A percentile compares a stretch with the other conserved stretches of the same genome.
Evolutionary conservation across 352 stramenopile species (phyloP).

Genomic region (Thalassiosira livingstoniorum): DNA sequence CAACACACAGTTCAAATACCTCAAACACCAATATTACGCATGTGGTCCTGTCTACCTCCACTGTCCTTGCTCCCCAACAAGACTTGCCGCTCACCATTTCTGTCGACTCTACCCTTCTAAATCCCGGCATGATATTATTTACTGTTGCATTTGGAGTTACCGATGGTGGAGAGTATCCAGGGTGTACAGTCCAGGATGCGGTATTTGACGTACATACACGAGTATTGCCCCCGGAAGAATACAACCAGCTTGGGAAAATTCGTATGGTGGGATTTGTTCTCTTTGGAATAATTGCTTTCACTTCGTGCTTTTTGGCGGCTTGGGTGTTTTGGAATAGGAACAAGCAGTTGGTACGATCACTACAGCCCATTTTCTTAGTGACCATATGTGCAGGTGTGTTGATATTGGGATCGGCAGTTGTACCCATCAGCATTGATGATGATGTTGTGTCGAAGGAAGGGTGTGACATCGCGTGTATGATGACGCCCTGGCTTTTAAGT

Average conservation of each 20-base stretch:
- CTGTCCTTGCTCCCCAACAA: too few species aligned
- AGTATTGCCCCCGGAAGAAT: constrained; percentile 12
- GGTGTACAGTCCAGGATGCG: too few species aligned
- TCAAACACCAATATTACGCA: too few species aligned
- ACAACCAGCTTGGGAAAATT: constrained; percentile 40
- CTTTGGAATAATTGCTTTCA: constrained; percentile 29
- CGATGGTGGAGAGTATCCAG: too few species aligned
- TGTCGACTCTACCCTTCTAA: too few species aligned
- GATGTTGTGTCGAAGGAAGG: constrained; percentile 9
- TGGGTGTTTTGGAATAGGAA: constrained; percentile 50
- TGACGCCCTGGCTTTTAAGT: constrained; percentile 49
- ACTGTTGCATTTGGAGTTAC: too few species aligned
- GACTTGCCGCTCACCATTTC: too few species aligned
- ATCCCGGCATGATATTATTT: too few species aligned
- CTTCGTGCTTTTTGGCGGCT: constrained; percentile 8
- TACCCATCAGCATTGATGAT: constrained; percentile 59
- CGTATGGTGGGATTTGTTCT: constrained; percentile 51
- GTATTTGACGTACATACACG: too few species aligned
- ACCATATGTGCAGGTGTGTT: constrained; percentile 52
- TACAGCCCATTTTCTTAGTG: constrained; percentile 60
- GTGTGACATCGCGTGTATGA: constrained; percentile 50
- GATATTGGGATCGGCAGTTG: constrained; percentile 49
- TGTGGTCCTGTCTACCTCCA: too few species aligned
- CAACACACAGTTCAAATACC: too few species aligned
- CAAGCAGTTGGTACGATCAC: constrained; percentile 36